A percentile compares a stretch with the other conserved stretches of the same genome.
Evolutionary conservation across 306 rosid genomes (phyloP).

Genomic region (Quercus agrifolia): DNA sequence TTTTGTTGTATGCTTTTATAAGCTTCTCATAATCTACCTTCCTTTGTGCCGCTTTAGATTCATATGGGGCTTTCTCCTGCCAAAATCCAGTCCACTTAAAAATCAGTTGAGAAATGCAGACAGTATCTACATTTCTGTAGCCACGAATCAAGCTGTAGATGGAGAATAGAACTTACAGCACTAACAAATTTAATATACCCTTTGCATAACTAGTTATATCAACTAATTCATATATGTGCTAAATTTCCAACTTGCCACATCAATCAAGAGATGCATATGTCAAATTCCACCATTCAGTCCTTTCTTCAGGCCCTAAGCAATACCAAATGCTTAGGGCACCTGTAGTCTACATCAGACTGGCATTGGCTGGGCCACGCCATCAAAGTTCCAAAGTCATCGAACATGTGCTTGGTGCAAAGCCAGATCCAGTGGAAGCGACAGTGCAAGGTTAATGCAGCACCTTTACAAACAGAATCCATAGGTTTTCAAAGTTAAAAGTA

Average conservation of each 20-base stretch:
- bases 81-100: background rate
- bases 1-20: background rate
- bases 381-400: constrained; percentile 12
- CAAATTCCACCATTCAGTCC: constrained; percentile 2
- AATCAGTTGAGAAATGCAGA: background rate
- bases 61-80: constrained; percentile 10
- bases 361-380: constrained; percentile 3
- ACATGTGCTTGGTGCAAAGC: background rate
- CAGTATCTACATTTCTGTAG: background rate
- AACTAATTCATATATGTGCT: constrained; percentile 5
- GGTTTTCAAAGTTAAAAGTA: constrained; percentile 11
- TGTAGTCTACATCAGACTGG: constrained; percentile 8
- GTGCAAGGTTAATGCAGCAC: constrained; percentile 15
- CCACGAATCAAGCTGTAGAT: background rate
- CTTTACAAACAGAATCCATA: constrained; percentile 18
- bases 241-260: constrained; percentile 13
- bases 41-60: background rate
- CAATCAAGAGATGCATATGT: constrained; percentile 8
- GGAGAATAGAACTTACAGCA: constrained; percentile 9
- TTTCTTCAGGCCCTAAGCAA: constrained; percentile 1
- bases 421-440: constrained; percentile 4
- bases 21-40: background rate
- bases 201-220: constrained; percentile 7
- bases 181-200: constrained; percentile 3
- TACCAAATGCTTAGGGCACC: background rate